Evolutionary conservation across 176 grass and related monocot genomes (phyloP).

Genomic region (Triticum monococcum): DNA sequence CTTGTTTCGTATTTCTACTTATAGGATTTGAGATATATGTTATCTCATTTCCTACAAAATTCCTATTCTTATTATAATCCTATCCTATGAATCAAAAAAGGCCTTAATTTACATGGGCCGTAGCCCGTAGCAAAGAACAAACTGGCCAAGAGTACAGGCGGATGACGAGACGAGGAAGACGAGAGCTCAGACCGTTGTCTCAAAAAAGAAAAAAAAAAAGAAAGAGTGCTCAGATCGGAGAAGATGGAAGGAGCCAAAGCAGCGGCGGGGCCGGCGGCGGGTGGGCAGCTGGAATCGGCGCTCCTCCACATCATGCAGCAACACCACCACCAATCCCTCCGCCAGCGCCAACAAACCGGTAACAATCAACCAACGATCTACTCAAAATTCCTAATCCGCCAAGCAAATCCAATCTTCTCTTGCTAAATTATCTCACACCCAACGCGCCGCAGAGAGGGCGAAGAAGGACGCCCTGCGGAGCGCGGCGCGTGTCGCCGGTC

Average conservation of each 20-base stretch:
- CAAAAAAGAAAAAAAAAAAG: too few relatives aligned
- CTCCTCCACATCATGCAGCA: conserved; percentile 65
- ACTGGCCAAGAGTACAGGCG: too few relatives aligned
- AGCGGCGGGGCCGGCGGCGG: background rate
- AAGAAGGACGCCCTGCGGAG: conserved; percentile 2
- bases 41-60: too few relatives aligned
- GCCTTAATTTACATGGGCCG: background rate
- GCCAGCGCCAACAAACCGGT: conserved; percentile 67
- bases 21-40: too few relatives aligned
- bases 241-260: conserved; percentile 49
- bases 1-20: too few relatives aligned
- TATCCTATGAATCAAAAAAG: too few relatives aligned
- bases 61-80: too few relatives aligned
- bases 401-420: background rate
- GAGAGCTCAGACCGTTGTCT: background rate
- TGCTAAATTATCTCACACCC: background rate
- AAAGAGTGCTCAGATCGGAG: background rate
- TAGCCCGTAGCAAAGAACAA: background rate
- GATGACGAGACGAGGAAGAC: background rate
- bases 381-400: background rate
- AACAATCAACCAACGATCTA: background rate
- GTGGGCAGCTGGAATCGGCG: conserved; percentile 53
- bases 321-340: conserved; percentile 53
- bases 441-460: background rate
- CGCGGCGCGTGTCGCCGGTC: conserved; percentile 1